Percentiles rank a stretch among this genome's conserved stretches.
Evolutionary conservation across 352 stramenopile genomes (phyloP).

Genomic region (Paralagenidium karlingii): DNA sequence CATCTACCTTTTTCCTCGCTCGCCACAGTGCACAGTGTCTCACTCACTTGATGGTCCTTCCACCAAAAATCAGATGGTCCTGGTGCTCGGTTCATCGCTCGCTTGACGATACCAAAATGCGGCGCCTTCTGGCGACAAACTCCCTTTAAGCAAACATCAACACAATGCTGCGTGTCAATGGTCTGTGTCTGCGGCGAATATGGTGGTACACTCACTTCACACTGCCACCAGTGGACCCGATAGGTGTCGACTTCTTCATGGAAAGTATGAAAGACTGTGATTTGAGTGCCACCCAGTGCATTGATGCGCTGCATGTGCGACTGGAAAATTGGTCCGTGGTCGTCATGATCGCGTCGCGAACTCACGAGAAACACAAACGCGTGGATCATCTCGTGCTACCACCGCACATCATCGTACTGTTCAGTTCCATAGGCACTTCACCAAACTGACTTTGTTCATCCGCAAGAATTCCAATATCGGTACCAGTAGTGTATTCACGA

Average conservation of each 20-base stretch:
- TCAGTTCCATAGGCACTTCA: too few relatives aligned
- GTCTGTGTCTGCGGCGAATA: neutral
- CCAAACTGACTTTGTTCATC: neutral
- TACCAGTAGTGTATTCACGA: constrained; percentile 81
- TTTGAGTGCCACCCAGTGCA: constrained; percentile 34
- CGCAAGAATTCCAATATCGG: neutral
- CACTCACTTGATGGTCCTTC: constrained; percentile 31
- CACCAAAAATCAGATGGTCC: constrained; percentile 63
- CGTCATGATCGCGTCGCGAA: constrained; percentile 64
- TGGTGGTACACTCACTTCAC: constrained; percentile 26
- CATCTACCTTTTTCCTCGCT: neutral
- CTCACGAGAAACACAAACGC: constrained; percentile 79
- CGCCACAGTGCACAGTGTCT: neutral
- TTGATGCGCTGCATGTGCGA: constrained; percentile 77
- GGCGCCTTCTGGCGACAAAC: constrained; percentile 34
- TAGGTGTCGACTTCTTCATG: constrained; percentile 83
- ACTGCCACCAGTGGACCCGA: constrained; percentile 78
- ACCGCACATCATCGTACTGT: neutral
- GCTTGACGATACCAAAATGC: constrained; percentile 80
- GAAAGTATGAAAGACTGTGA: constrained; percentile 85
- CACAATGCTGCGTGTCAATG: neutral
- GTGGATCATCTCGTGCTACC: constrained; percentile 87
- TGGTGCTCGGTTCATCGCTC: constrained; percentile 77
- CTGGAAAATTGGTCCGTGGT: constrained; percentile 77
- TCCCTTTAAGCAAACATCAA: constrained; percentile 19